phyloP scores from a whole-genome alignment of 2,329 filamentous ascomycete species.

The Cytospora schulzeri region DNA sequence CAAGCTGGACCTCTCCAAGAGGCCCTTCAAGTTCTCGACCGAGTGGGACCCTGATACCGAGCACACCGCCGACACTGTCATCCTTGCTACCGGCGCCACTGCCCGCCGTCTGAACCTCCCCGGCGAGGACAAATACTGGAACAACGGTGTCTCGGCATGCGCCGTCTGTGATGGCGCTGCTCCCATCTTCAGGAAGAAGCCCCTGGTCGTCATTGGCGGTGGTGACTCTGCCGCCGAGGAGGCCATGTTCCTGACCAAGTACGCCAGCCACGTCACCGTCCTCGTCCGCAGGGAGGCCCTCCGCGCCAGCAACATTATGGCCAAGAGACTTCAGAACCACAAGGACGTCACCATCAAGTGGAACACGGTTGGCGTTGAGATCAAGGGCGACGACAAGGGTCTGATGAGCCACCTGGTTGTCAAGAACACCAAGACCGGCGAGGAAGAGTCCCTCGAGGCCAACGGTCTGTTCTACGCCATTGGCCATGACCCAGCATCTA shows the following conservation, averaged over 20 bases:
- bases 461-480: conserved; percentile 97
- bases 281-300: conserved; percentile 86
- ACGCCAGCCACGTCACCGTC: conserved; percentile 91
- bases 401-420: conserved; percentile 88
- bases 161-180: conserved; percentile 97
- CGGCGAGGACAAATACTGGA: conserved; percentile 96
- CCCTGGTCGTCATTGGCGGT: conserved; percentile 91
- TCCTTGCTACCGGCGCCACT: conserved; percentile 94
- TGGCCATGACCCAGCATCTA: conserved; percentile 90
- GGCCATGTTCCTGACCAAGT: conserved; percentile 96
- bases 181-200: conserved; percentile 96
- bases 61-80: conserved; percentile 88
- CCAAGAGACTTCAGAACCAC: conserved; percentile 76
- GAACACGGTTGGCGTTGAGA: conserved; percentile 79
- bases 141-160: conserved; percentile 93
- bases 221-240: conserved; percentile 97
- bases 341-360: conserved; percentile 90
- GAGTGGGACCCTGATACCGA: conserved; percentile 83
- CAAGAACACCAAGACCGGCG: conserved; percentile 74
- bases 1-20: conserved; percentile 78
- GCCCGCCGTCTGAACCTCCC: conserved; percentile 79
- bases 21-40: conserved; percentile 91
- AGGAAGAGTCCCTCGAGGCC: conserved; percentile 81
- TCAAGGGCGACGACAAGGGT: conserved; percentile 81
- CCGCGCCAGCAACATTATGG: conserved; percentile 90